Evolutionary conservation across 768 basidiomycete genomes (phyloP), one percentile per base, ranked within the genome.

Genomic region (Ephemerocybe angulata): DNA sequence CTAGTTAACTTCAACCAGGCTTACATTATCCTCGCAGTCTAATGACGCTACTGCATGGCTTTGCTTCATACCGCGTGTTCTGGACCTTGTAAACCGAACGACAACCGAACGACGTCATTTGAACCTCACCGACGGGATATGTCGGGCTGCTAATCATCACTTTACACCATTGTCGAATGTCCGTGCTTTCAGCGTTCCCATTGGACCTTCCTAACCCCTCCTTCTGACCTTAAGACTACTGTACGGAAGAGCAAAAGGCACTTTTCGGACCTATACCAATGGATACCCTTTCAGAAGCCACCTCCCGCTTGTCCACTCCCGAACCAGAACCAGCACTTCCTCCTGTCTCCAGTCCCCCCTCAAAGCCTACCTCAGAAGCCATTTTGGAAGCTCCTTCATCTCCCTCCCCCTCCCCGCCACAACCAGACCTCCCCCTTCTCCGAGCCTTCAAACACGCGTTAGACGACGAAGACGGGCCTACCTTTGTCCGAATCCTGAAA

Each of bases 151-250:
- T n/a, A 90, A 71, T 76, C 78, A 56, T 79, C 85, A 11, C 69
- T 93, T 27, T 78, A 85, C 66, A 83, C 83, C 47, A 90, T 93
- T 43, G 70, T 91, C 55, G 81, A 88, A 70, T 79, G 88, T 88
- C 55, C 29, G 81, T 65, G 30, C n/a, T 29, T 25, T 37, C 15
- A 33, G 25, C 22, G 15, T 33, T 21, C 43, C 37, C 31, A 50
- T 21, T 22, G 55, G 52, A 54, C 17, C 4, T 19, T 44, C 21
- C 22, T 53, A 37, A 54, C 51, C 63, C 12, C 65, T 56, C 37
- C 51, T 15, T 24, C 35, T 46, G 37, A 54, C 53, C 22, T 31
- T 55, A n/a, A 90, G 88, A 69, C 58, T 91, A 90, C 68, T 72
- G 90, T 57, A 87, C 81, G 27, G 81, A 83, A 15, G 70, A 77